Base-by-base conservation (phyloP, 805 yeast species). In the Pichia occidentalis region DNA sequence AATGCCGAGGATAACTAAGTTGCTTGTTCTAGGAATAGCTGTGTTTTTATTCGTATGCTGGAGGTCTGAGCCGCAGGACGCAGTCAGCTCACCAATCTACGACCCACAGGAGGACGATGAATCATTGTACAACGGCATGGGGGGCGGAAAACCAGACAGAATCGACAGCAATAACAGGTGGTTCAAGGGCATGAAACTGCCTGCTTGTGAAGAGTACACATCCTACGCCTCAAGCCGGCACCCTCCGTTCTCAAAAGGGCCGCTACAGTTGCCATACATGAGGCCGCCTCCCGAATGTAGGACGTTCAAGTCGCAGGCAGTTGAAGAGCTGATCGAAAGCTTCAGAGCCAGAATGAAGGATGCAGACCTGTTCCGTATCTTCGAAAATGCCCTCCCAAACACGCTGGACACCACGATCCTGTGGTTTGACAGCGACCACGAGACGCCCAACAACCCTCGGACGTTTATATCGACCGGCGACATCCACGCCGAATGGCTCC, bases 391-490 rank as follows among this genome's bases (percentile, higher is more conserved):
- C 30, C 69, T 85, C 41, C 95, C 96, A 6, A 86, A 86, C 55
- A 86, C 96, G 0, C 61, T 86, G 37, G 96, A 86, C 52, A 86
- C 95, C 1, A 85, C 95, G 0, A 74, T 86, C 33, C 64, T 83
- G 37, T 86, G 86, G 85, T 85, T 80, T 56, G 46, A 52, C 3
- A 36, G 45, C 16, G 35, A 47, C 13, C n/a, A n/a, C n/a, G n/a
- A n/a, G n/a, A n/a, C n/a, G n/a, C 43, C 33, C 10, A 30, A 46
- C 41, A 18, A 49, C 39, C 73, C 87, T 1, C 73, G 77, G 44
- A 68, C 94, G 1, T 86, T 86, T 58, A 73, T 86, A 1, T 90
- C 85, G 23, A 86, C 96, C 0, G 96, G 96, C 8, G 96, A 86
- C 53, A 86, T 86, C 39, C 87, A 85, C 56, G 95, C 95, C 2